These are phyloP conservation scores for Juncus inflexus DNA, from an alignment of 176 grass and related monocot genomes.

Conservation along the genomic window DNA sequence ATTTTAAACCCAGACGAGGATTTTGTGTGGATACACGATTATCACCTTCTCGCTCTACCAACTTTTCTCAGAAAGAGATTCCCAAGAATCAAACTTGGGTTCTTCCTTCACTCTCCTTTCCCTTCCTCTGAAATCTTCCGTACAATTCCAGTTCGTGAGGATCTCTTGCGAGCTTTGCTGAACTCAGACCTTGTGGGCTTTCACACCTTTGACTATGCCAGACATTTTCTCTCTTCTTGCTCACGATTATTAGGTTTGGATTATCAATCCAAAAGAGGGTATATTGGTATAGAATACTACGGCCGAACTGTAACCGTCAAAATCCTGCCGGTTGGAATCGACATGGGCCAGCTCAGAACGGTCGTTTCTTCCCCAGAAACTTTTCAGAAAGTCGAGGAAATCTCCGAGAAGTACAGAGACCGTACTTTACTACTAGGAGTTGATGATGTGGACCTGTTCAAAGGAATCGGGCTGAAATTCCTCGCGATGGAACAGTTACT, in stretches of 20 bases:
- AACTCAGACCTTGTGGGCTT: conserved; percentile 91
- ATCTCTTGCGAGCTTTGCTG: conserved; percentile 85
- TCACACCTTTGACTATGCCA: conserved; percentile 98
- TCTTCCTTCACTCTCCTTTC: conserved; percentile 98
- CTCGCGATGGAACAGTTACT: conserved; percentile 84
- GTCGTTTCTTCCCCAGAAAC: conserved; percentile 69
- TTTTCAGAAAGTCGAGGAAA: conserved; percentile 26
- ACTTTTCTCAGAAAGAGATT: conserved; percentile 91
- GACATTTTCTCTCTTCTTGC: conserved; percentile 84
- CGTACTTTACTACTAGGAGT: conserved; percentile 70
- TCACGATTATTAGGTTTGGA: conserved; percentile 68
- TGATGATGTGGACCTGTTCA: conserved; percentile 91
- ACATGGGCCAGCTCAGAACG: conserved; percentile 74
- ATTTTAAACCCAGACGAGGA: conserved; percentile 77
- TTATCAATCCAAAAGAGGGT: conserved; percentile 88
- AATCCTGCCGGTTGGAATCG: conserved; percentile 86
- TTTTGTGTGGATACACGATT: conserved; percentile 93
- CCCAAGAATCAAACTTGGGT: conserved; percentile 60
- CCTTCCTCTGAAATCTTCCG: conserved; percentile 95
- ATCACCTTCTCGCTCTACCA: conserved; percentile 83
- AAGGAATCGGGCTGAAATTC: conserved; percentile 94
- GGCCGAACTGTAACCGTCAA: conserved; percentile 89
- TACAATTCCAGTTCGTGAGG: conserved; percentile 74
- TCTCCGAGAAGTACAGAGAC: conserved; percentile 49
- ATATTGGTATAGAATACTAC: conserved; percentile 94